Evolutionary conservation across 129 eudicot species (phyloP).

Genomic region (Logfia minima): DNA sequence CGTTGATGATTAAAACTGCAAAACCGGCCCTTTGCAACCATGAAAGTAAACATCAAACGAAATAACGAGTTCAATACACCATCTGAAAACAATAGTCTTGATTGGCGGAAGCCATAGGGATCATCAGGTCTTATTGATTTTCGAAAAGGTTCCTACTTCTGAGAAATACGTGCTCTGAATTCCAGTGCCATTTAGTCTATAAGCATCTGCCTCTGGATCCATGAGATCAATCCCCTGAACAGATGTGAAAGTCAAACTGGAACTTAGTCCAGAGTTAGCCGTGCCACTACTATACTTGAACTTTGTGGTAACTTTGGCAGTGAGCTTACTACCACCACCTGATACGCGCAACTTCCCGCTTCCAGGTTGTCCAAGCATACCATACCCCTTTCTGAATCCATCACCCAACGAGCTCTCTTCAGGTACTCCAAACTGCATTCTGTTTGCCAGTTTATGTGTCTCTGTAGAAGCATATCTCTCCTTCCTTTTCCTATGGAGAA

Average conservation of each 20-base stretch:
- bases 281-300: slow-evolving; percentile 73
- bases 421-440: slow-evolving; percentile 94
- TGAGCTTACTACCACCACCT: slow-evolving; percentile 46
- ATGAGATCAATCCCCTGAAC: slow-evolving; percentile 95
- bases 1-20: too few relatives aligned
- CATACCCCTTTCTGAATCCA: slow-evolving; percentile 93
- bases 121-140: slow-evolving; percentile 34
- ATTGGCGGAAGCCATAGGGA: too few relatives aligned
- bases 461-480: slow-evolving; percentile 91
- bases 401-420: slow-evolving; percentile 96
- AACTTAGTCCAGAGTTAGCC: slow-evolving; percentile 79
- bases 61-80: too few relatives aligned
- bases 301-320: slow-evolving; percentile 88
- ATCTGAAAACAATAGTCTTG: too few relatives aligned
- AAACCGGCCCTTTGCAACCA: too few relatives aligned
- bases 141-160: slow-evolving; percentile 92
- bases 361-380: slow-evolving; percentile 92
- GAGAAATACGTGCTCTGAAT: slow-evolving; percentile 94
- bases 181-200: slow-evolving; percentile 73
- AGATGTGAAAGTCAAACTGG: slow-evolving; percentile 90
- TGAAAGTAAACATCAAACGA: too few relatives aligned
- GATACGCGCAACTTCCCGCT: too few relatives aligned
- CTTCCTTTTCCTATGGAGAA: slow-evolving; percentile 78
- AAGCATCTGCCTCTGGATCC: slow-evolving; percentile 85
- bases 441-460: slow-evolving; percentile 85